Base-by-base conservation (phyloP, 2,329 filamentous ascomycete species). In the Chaetomiaceae sp. region DNA sequence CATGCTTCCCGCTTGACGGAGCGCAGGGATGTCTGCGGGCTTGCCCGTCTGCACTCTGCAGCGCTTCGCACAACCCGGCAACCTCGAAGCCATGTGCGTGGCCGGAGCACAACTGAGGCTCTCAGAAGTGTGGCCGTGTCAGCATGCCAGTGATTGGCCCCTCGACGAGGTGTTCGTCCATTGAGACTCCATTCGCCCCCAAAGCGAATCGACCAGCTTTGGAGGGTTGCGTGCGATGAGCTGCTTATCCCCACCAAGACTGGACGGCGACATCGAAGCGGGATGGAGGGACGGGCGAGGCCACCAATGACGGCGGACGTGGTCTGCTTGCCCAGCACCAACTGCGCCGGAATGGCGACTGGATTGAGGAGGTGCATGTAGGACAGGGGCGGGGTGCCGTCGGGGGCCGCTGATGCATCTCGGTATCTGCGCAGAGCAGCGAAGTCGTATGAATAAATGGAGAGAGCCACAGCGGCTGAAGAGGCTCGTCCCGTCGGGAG, bases 81-180 rank as follows among this genome's bases (percentile, higher is more conserved):
- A 27, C 5, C 25, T 5, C 9, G 25, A 9, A 12, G 27, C 27
- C 27, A n/a, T n/a, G n/a, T n/a, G n/a, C n/a, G n/a, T n/a, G n/a
- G 27, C 27, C 27, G 9, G 27, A 31, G 27, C n/a, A n/a, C n/a
- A 31, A 31, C 27, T 9, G 37, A 43, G 27, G 12, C 15, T 34
- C 25, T 34, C 8, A 23, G 8, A 15, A 23, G 20, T 51, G 47
- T 40, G 42, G 40, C 54, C 37, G 37, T 19, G 39, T 33, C 51
- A 47, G 22, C 37, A 49, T 27, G 4, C 14, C n/a, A 12, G 25
- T 56, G 56, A 60, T 60, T 60, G 58, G 58, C 44, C 22, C 17
- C 17, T 19, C 36, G n/a, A n/a, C 54, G 42, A 50, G 46, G 39
- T 22, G 31, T n/a, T 42, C 49, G 9, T n/a, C 27, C 19, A 22